These are phyloP conservation scores for Monilinia vaccinii-corymbosi DNA, from an alignment of 2,329 filamentous ascomycete genomes.

Conservation along the genomic window DNA sequence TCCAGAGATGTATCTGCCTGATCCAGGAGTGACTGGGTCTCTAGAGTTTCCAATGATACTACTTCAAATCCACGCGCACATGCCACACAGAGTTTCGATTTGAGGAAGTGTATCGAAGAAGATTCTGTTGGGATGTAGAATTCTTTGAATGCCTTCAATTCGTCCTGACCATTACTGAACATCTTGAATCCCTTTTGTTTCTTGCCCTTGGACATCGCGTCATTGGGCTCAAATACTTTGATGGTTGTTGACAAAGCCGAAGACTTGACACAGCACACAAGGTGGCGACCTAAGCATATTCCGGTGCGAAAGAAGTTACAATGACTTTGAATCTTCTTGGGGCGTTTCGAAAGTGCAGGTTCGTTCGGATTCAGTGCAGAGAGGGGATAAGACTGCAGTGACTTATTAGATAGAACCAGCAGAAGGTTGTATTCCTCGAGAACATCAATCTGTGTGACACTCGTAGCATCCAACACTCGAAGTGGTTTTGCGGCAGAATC, in stretches of 20 bases:
- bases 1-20: slow-evolving; percentile 97
- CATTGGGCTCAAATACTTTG: slow-evolving; percentile 98
- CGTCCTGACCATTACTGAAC: slow-evolving; percentile 87
- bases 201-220: slow-evolving; percentile 85
- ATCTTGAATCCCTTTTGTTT: slow-evolving; percentile 97
- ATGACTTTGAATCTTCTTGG: slow-evolving; percentile 93
- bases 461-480: slow-evolving; percentile 74
- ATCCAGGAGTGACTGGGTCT: slow-evolving; percentile 92
- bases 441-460: slow-evolving; percentile 91
- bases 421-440: slow-evolving; percentile 91
- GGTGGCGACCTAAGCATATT: slow-evolving; percentile 84
- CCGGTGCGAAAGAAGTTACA: slow-evolving; percentile 98
- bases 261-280: slow-evolving; percentile 95
- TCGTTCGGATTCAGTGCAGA: slow-evolving; percentile 81
- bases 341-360: slow-evolving; percentile 69
- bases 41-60: slow-evolving; percentile 91
- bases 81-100: slow-evolving; percentile 91
- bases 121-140: slow-evolving; percentile 98
- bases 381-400: slow-evolving; percentile 79
- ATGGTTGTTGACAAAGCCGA: slow-evolving; percentile 90
- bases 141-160: slow-evolving; percentile 94
- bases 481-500: slow-evolving; percentile 65
- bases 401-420: slow-evolving; percentile 87
- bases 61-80: slow-evolving; percentile 96
- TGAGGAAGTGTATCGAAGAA: slow-evolving; percentile 95